Conservation (phyloP, 2,329 filamentous ascomycete species). For the Tolypocladium paradoxum region DNA sequence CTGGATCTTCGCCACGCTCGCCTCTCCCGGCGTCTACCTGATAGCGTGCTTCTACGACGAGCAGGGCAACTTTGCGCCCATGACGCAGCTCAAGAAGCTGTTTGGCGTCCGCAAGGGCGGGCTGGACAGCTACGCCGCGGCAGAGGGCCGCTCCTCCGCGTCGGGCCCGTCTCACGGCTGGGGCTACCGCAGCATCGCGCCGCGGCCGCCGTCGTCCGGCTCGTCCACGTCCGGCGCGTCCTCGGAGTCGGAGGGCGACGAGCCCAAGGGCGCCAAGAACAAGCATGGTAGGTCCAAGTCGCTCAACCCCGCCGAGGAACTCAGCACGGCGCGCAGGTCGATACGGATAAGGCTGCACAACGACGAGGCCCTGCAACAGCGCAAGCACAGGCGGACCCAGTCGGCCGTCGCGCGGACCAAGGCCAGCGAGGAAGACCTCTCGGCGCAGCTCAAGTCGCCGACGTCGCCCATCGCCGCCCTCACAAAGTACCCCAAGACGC, state of each 20-base stretch:
- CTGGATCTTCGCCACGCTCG: conserved; percentile 67
- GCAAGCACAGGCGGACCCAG: conserved; percentile 56
- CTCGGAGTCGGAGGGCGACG: conserved; percentile 61
- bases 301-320: conserved; percentile 48
- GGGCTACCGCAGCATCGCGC: conserved; percentile 16
- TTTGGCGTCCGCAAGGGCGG: conserved; percentile 34
- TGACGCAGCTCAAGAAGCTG: conserved; percentile 60
- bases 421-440: conserved; percentile 40
- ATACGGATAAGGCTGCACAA: conserved; percentile 86
- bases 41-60: conserved; percentile 77
- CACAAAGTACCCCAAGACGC: conserved; percentile 83
- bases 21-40: conserved; percentile 71
- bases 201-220: conserved; percentile 18
- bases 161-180: conserved; percentile 7
- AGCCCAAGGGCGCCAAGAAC: conserved; percentile 16
- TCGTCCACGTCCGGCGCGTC: conserved; percentile 54
- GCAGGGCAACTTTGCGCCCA: conserved; percentile 66
- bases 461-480: conserved; percentile 70
- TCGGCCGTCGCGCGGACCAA: conserved; percentile 34
- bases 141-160: background rate
- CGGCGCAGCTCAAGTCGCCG: conserved; percentile 84
- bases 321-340: conserved; percentile 57
- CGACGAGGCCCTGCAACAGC: conserved; percentile 63
- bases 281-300: conserved; percentile 57
- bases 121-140: conserved; percentile 12